phyloP scores from a whole-genome alignment of 2,329 filamentous ascomycete genomes.

The Colletotrichum phormii region DNA sequence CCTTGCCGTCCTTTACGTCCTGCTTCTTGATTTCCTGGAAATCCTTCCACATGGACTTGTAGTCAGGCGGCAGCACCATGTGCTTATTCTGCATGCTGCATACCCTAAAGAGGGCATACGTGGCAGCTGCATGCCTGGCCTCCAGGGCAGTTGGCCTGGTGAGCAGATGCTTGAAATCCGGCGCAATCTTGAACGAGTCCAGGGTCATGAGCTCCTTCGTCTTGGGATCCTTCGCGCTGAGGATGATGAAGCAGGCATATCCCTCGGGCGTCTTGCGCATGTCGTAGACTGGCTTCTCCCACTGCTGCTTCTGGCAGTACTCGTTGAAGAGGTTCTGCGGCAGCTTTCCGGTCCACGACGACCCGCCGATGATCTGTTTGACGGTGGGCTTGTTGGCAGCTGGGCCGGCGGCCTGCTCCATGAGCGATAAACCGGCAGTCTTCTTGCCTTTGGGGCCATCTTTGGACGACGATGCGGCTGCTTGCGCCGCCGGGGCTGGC shows the following conservation, averaged over 20 bases:
- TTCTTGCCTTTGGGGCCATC: constrained; percentile 67
- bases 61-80: constrained; percentile 91
- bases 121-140: constrained; percentile 92
- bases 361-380: constrained; percentile 89
- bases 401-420: constrained; percentile 46
- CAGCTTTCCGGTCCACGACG: constrained; percentile 97
- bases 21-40: constrained; percentile 85
- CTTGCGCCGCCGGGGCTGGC: constrained; percentile 47
- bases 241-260: constrained; percentile 83
- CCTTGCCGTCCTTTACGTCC: constrained; percentile 80
- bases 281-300: constrained; percentile 93
- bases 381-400: constrained; percentile 66
- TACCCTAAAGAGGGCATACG: constrained; percentile 90
- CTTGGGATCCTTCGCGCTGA: constrained; percentile 82
- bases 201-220: constrained; percentile 81
- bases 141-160: constrained; percentile 85
- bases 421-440: constrained; percentile 42
- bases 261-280: constrained; percentile 80
- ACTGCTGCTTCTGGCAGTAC: constrained; percentile 95
- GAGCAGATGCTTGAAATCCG: constrained; percentile 80
- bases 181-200: constrained; percentile 85
- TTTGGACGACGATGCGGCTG: constrained; percentile 49
- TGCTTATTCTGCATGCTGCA: constrained; percentile 97
- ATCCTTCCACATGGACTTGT: constrained; percentile 91
- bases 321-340: constrained; percentile 94